Base-by-base conservation (phyloP, 2,329 filamentous ascomycete species). In the Pseudocercospora cruenta region DNA sequence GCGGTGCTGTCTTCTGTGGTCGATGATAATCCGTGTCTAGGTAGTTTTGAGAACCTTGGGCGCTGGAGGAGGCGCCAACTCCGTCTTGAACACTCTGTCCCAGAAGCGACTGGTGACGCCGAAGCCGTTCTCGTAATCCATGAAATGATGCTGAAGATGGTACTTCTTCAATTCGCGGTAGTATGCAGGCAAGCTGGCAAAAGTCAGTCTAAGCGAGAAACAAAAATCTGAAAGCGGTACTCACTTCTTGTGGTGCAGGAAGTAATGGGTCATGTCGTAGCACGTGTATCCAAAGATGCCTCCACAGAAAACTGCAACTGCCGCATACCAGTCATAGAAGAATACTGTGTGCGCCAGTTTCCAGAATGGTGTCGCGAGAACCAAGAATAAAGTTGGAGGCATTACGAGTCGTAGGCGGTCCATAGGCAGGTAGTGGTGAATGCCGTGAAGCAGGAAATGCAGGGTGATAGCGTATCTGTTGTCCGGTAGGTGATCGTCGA, bases 371-470 rank as follows among this genome's bases (percentile, higher is more conserved):
- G 87, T 85, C 5, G 94, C 94, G 21, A 99, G 88, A 12, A 87
- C 85, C 24, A 94, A 69, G 77, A 99, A 98, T 3, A 99, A 84
- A 0, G 92, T 87, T 0, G 95, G 95, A 0, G 95, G 95, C 95
- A 99, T 98, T 70, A 99, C 95, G 9, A 99, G 89, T 67, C 95
- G 90, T 75, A 97, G 94, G 77, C 90, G 94, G 82, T 99, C 95
- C 95, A 99, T 98, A n/a, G 95, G 95, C 4, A 99, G 87, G 80
- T 98, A 99, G 67, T 99, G 95, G 77, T 99, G 95, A 69, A 99
- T 92, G 69, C 95, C 95, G 75, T 99, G 95, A 26, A 99, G 91
- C 47, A 97, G 82, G 82, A 99, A 99, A 79, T 99, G 95, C 21
- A 90, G 73, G 0, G 93, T 96, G 66, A 99, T 84, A 70, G 87